Percentiles rank a stretch among this genome's conserved stretches.
phyloP scores from a whole-genome alignment of 73 alveolate genomes.

The Paramecium bursaria region DNA sequence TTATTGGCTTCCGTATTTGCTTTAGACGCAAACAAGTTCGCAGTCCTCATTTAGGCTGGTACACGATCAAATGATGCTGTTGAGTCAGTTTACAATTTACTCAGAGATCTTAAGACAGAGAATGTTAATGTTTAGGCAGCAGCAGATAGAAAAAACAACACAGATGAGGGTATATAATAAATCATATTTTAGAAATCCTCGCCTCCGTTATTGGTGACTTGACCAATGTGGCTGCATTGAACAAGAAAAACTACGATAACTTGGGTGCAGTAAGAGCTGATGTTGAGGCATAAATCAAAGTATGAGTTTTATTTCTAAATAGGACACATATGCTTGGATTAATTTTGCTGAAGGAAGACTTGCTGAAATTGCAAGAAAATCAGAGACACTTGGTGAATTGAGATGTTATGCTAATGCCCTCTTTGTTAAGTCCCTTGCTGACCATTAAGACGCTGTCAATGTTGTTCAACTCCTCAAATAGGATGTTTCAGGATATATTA shows the following conservation, averaged over 20 bases:
- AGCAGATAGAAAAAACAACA: slow-evolving; percentile 56
- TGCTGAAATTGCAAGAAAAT: slow-evolving; percentile 56
- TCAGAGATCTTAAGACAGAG: slow-evolving; percentile 63
- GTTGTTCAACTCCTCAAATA: slow-evolving; percentile 34
- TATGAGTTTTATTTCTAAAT: slow-evolving; percentile 8
- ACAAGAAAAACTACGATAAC: slow-evolving; percentile 35
- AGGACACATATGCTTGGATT: slow-evolving; percentile 53
- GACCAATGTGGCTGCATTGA: slow-evolving; percentile 55
- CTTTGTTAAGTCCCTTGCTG: slow-evolving; percentile 55
- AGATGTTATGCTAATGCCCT: slow-evolving; percentile 62
- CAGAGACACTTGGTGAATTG: slow-evolving; percentile 17
- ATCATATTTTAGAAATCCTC: slow-evolving; percentile 32
- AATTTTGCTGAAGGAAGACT: slow-evolving; percentile 60
- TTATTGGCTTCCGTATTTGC: slow-evolving; percentile 58
- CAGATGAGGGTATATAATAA: slow-evolving; percentile 45
- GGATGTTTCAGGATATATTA: slow-evolving; percentile 55
- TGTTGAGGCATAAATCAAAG: slow-evolving; percentile 52
- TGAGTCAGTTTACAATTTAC: slow-evolving; percentile 53
- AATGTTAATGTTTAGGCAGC: slow-evolving; percentile 61
- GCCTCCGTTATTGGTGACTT: slow-evolving; percentile 52
- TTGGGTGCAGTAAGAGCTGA: slow-evolving; percentile 55
- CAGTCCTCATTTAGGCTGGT: slow-evolving; percentile 61
- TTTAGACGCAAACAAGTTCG: slow-evolving; percentile 54
- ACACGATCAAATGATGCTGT: slow-evolving; percentile 64
- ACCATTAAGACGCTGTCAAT: slow-evolving; percentile 43